Percentiles rank a stretch among this genome's conserved stretches.
Evolutionary conservation across 2,329 filamentous ascomycete genomes (phyloP).

Genomic region (Sporothrix pseudoabietina): DNA sequence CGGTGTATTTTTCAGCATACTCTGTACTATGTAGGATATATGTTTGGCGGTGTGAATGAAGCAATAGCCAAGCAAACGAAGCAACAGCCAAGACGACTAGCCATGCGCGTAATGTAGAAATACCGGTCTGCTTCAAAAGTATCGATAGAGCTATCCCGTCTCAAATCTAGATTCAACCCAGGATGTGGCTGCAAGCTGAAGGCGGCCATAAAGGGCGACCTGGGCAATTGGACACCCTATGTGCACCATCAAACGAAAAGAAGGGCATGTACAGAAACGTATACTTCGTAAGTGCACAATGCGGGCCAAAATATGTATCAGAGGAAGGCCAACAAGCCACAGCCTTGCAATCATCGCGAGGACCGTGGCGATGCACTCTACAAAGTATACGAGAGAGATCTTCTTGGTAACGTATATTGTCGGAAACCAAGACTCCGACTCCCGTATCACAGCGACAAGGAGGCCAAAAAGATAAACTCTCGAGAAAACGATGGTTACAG

Average conservation of each 20-base stretch:
- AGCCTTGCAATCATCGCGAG: neutral
- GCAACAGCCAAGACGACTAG: neutral
- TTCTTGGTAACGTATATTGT: no score
- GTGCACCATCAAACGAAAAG: neutral
- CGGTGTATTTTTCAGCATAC: no score
- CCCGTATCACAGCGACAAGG: no score
- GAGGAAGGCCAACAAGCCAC: neutral
- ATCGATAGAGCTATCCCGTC: neutral
- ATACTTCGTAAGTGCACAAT: neutral
- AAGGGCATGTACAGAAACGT: neutral
- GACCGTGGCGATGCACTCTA: neutral
- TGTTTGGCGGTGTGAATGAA: neutral
- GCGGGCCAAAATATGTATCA: no score
- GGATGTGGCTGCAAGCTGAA: neutral
- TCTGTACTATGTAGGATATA: no score
- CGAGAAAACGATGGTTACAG: neutral
- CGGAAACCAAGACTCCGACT: neutral
- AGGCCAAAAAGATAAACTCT: no score
- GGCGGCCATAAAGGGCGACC: neutral
- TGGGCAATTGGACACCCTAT: neutral
- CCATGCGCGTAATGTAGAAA: neutral
- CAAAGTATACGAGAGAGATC: no score
- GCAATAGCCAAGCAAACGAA: neutral
- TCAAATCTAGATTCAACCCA: neutral
- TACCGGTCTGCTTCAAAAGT: neutral